Base-by-base conservation (phyloP, 495 filamentous ascomycete genomes). In the Coniosporium apollinis region DNA sequence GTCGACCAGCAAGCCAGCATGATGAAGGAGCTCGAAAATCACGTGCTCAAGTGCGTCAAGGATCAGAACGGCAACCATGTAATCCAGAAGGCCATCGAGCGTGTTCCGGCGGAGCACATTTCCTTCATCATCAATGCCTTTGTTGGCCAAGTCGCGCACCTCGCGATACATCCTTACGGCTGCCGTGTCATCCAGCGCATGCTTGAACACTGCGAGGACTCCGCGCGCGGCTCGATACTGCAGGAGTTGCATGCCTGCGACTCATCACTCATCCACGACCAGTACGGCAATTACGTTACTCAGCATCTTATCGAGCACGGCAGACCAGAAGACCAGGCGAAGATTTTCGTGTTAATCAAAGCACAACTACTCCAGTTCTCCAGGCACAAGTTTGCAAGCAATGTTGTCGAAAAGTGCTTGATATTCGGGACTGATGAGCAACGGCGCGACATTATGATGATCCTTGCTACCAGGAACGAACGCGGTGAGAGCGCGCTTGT, bases 31-130 rank as follows among this genome's bases (percentile, higher is more conserved):
- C 65, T 97, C 3, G 74, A 84, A 45, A 53, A 65, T n/a, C 63
- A 84, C 42, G 73, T 97, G 10, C 47, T 91, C 21, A 69, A 71
- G 39, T 82, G 86, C 41, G 76, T 94, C 33, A 81, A 77, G 36
- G 80, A 93, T 43, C 79, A 85, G 50, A 89, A 97, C 39, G 89
- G 89, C 22, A 97, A 97, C 53, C 91, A 96, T 44, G 89, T 97
- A 22, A 76, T 97, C 29, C 91, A 96, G 49, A 94, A 93, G 55
- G 79, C 82, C 22, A 87, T 97, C 44, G 82, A 93, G 50, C 64
- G 82, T 31, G 78, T 94, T 3, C 82, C 82, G 1, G 65, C 72
- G 1, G 68, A 82, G 38, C 74, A 89, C 42, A 81, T 93, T 28
- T 77, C 76, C 42, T 87, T 93, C 60, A 81, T 94, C 52, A 81